These are phyloP conservation scores for Lasiodiplodia hormozganensis DNA, from an alignment of 2,329 filamentous ascomycete species.

Conservation along the genomic window DNA sequence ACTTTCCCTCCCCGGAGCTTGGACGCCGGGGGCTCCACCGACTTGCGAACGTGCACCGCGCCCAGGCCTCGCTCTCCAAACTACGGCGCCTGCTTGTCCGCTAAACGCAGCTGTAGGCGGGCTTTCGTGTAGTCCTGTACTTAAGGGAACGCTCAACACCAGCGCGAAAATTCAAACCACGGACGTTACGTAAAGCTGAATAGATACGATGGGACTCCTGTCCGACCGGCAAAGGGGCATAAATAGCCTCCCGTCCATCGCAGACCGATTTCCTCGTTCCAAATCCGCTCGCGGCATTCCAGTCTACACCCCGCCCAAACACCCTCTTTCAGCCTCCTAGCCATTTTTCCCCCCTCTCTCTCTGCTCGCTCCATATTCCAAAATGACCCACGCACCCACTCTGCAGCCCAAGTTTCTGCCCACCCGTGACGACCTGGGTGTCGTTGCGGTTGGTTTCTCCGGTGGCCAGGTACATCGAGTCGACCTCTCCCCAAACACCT, in stretches of 20 bases:
- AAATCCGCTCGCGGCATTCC: constrained; percentile 13
- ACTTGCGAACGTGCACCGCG: neutral
- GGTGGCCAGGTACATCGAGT: constrained; percentile 78
- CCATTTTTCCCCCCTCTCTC: neutral
- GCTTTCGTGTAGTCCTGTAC: neutral
- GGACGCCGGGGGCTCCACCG: constrained; percentile 10
- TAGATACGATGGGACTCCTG: constrained; percentile 24
- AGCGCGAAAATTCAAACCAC: constrained; percentile 28
- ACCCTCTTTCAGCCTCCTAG: neutral
- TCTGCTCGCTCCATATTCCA: constrained; percentile 17
- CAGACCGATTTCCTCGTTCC: neutral
- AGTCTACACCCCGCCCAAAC: neutral
- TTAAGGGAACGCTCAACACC: constrained; percentile 28
- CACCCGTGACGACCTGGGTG: constrained; percentile 78
- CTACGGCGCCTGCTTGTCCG: constrained; percentile 1
- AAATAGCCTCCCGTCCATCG: constrained; percentile 24
- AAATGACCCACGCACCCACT: constrained; percentile 64
- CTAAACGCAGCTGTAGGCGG: constrained; percentile 27
- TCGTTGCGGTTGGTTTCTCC: constrained; percentile 95
- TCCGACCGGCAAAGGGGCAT: constrained; percentile 15
- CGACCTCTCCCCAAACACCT: neutral
- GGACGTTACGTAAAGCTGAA: constrained; percentile 30
- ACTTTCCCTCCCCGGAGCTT: neutral
- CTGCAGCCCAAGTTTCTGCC: constrained; percentile 78
- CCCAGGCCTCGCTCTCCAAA: constrained; percentile 16